A percentile compares a stretch with the other conserved stretches of the same genome.
phyloP scores from a whole-genome alignment of 768 basidiomycete species.

The Pleurotus tuoliensis region DNA sequence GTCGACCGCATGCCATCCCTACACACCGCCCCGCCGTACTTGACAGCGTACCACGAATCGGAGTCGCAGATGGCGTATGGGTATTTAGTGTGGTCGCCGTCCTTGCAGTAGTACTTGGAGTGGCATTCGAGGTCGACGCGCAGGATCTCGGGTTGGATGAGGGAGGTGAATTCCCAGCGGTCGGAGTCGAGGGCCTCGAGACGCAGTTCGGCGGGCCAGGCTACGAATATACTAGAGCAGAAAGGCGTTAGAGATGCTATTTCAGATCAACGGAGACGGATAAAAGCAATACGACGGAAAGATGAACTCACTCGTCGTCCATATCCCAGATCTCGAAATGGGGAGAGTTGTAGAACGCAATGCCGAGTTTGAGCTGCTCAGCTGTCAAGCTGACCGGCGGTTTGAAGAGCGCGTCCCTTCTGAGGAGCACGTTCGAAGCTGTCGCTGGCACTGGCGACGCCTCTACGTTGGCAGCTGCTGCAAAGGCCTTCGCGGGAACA shows the following conservation, averaged over 20 bases:
- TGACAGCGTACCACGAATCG: not conserved
- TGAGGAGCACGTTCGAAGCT: too few relatives aligned
- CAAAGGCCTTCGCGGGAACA: not conserved
- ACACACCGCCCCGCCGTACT: not conserved
- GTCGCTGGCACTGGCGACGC: too few relatives aligned
- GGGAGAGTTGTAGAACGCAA: constrained; percentile 24
- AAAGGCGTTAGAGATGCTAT: too few relatives aligned
- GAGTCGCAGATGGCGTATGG: constrained; percentile 1
- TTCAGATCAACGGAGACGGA: not conserved
- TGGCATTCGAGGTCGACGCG: not conserved
- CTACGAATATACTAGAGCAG: not conserved
- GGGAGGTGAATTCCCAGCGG: not conserved
- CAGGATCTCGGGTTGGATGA: not conserved
- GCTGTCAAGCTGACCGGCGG: not conserved
- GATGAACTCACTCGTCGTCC: constrained; percentile 24
- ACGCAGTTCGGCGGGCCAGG: constrained; percentile 5
- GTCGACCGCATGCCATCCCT: not conserved
- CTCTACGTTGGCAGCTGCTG: not conserved
- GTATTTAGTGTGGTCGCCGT: not conserved
- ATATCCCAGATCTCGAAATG: constrained; percentile 35
- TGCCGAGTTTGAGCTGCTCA: constrained; percentile 17
- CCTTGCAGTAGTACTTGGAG: constrained; percentile 2
- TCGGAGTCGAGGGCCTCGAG: not conserved
- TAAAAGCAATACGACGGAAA: not conserved
- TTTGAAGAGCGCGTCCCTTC: not conserved